These are phyloP conservation scores for Fusarium anthophilum DNA, from an alignment of 2,329 filamentous ascomycete species.

Conservation along the genomic window DNA sequence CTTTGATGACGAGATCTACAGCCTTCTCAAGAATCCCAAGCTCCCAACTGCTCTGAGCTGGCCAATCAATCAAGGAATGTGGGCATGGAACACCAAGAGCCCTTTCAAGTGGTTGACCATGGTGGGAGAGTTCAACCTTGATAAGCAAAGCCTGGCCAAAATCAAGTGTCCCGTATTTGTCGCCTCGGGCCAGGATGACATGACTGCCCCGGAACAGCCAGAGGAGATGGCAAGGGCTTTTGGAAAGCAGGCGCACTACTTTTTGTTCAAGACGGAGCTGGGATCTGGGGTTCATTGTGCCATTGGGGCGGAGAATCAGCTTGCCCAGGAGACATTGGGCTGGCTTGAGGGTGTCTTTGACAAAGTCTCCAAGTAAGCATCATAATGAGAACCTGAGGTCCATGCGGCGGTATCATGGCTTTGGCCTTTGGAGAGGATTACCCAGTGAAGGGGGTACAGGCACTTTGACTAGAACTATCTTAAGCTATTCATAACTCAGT, in stretches of 20 bases:
- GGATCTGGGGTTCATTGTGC: not conserved
- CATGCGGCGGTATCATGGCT: not conserved
- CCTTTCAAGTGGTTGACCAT: not conserved
- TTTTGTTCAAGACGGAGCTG: not conserved
- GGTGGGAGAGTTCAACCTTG: constrained; percentile 6
- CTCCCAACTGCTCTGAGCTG: not conserved
- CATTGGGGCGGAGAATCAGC: not conserved
- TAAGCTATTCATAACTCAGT: too few species aligned
- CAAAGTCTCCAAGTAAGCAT: not conserved
- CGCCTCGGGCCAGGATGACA: not conserved
- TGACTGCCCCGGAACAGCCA: not conserved
- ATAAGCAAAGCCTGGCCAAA: constrained; percentile 17
- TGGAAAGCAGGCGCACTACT: not conserved
- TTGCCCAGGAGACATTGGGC: not conserved
- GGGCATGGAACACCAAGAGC: constrained; percentile 1
- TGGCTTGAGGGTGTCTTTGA: not conserved
- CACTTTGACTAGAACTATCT: not conserved
- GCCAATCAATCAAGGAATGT: not conserved
- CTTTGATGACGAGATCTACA: not conserved
- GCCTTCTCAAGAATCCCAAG: not conserved
- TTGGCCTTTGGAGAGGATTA: fast-evolving
- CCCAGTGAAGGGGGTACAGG: too few species aligned
- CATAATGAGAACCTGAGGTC: fast-evolving
- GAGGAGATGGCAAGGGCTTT: not conserved
- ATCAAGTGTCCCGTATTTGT: constrained; percentile 3